Evolutionary conservation across 371 early-diverging fungal genomes (phyloP), one percentile per base, ranked within the genome.

Genomic region (Chytridium lagenaria): DNA sequence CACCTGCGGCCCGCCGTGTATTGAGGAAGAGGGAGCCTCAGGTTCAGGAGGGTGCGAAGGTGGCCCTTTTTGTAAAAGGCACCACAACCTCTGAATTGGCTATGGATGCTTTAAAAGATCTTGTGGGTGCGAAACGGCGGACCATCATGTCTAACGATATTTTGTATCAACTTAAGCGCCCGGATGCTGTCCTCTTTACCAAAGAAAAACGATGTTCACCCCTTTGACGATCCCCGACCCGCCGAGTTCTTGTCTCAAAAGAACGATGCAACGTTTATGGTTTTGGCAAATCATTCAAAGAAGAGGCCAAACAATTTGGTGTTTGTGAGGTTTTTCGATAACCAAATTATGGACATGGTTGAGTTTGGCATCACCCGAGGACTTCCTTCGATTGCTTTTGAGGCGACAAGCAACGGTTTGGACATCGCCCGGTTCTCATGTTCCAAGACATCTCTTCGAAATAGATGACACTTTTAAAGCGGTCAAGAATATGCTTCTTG

Each of bases 141-240:
- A 37, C 7, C 16, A 67, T 55, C 37, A 2, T 19, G 26, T 3
- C 61, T 63, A 57, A 23, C 34, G 22, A 39, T 38, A 28, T 49
- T 51, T 80, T 94, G 93, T 94, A 92, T 80, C 83, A 92, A 66
- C 85, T 98, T 67, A 96, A 96, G 83, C 93, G 94, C 77, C 94
- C 98, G 2, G 85, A 95, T 66, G 95, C 91, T 19, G 83, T 95
- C 67, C 88, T 92, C 70, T 96, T 98, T 79, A 83, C 88, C 65
- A 96, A 95, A 79, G n/a, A 96, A 94, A 83, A 98, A 98, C 79
- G 92, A 94, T 73, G 87, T 98, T 71, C 93, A 93, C 64, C 99
- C 98, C 12, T 99, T 99, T 78, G 99, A 98, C 66, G 95, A 97
- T 76, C 91, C 93, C 22, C 88, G 92, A 40, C 89, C 91, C 61